Evolutionary conservation across 164 flowering plant genomes (phyloP), one percentile per base, ranked within the genome.

Genomic region (Dillenia turbinata): DNA sequence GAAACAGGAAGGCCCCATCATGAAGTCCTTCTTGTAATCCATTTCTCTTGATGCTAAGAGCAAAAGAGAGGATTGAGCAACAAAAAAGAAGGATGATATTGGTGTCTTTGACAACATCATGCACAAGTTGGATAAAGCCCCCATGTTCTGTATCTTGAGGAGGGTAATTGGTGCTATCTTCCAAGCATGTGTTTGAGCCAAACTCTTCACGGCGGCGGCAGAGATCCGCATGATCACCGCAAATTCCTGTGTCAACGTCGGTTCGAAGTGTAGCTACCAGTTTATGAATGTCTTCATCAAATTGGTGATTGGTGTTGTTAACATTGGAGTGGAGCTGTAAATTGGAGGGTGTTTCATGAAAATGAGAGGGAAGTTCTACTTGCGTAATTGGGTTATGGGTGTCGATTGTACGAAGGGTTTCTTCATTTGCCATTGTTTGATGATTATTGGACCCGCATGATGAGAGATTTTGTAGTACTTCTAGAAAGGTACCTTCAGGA

Each of bases 41-140:
- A 49, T 60, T 47, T 22, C 14, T 48, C 52, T 16, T 16, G 14
- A 60, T 47, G 2, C 53, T 53, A 60, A 60, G 47, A 4, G 19
- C 53, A 14, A 60, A 52, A 45, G 63, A 60, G 1, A 60, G 63
- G 9, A 15, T 13, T 14, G 44, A 43, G 19, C 63, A 60, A 16
- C 63, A 60, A 9, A 60, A 19, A 1, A 60, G 53, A 47, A 60
- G 63, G 44, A 60, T 48, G 4, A 60, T 47, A 9, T 44, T 60
- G 6, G 33, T 48, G 9, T 60, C 50, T 16, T 60, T 60, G 53
- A 60, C 19, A 5, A 33, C 26, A 47, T 60, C 53, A 14, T 47
- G 13, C 8, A 14, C 15, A 2, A 60, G 44, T 44, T 60, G 47
- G 17, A 4, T 3, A 43, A 57, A 0, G 15, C 60, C 17, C 8